These are phyloP conservation scores for Spiromastix sp. DNA, from an alignment of 2,329 filamentous ascomycete genomes.

Conservation along the genomic window DNA sequence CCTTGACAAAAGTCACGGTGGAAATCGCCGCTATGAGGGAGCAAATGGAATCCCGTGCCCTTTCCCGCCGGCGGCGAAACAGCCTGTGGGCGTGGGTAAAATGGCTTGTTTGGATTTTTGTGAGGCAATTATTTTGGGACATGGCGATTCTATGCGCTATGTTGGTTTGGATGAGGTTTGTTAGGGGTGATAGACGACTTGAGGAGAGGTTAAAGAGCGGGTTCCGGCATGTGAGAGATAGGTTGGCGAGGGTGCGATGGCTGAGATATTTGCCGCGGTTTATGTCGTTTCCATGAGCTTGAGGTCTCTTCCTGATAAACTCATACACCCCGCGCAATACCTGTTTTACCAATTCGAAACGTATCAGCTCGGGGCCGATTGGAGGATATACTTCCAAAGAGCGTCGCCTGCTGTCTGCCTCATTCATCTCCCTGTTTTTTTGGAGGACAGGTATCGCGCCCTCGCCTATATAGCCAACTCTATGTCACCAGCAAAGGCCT, in stretches of 20 bases:
- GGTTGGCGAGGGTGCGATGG: slow-evolving; percentile 19
- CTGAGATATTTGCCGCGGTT: slow-evolving; percentile 15
- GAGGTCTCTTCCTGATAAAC: not conserved
- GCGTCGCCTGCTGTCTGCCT: not conserved
- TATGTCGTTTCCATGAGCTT: slow-evolving; percentile 17
- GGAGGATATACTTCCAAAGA: too few species aligned
- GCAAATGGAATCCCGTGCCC: slow-evolving; percentile 68
- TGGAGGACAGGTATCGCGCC: not conserved
- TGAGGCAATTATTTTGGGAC: slow-evolving; percentile 68
- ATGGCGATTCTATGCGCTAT: slow-evolving; percentile 39
- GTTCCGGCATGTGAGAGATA: slow-evolving; percentile 24
- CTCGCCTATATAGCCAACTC: too few species aligned
- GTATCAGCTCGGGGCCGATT: too few species aligned
- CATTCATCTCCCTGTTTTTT: not conserved
- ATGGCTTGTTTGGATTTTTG: slow-evolving; percentile 57
- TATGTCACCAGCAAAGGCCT: too few species aligned
- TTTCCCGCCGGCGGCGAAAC: slow-evolving; percentile 57
- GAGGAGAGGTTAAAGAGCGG: slow-evolving; percentile 25
- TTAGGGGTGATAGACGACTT: slow-evolving; percentile 32
- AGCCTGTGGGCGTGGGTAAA: slow-evolving; percentile 59
- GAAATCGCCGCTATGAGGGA: slow-evolving; percentile 88
- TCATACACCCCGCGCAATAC: not conserved
- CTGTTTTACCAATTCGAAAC: too few species aligned
- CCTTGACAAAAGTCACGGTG: slow-evolving; percentile 78
- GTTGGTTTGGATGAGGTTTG: slow-evolving; percentile 30